Conservation (phyloP, 1,284 basidiomycete genomes). For the Trametes versicolor region DNA sequence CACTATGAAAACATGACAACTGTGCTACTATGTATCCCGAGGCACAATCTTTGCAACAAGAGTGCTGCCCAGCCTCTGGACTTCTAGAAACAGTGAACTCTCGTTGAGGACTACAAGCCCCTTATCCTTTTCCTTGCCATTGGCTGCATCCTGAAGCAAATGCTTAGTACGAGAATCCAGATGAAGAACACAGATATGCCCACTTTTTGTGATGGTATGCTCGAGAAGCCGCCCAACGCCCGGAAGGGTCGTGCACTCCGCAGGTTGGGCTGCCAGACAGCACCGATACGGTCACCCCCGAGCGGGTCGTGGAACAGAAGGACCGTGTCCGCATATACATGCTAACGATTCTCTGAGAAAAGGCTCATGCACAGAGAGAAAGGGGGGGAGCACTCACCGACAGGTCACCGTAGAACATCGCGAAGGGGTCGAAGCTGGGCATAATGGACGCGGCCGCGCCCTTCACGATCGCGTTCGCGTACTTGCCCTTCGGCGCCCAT, state of each 20-base stretch:
- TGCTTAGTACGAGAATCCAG: conserved; percentile 3
- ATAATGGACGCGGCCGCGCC: conserved; percentile 48
- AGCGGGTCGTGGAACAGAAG: conserved; percentile 88
- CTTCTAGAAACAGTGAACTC: conserved; percentile 76
- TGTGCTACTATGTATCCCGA: background rate
- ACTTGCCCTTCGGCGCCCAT: conserved; percentile 58
- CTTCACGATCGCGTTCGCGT: conserved; percentile 53
- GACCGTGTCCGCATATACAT: conserved; percentile 81
- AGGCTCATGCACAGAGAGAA: background rate
- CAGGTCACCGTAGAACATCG: conserved; percentile 75
- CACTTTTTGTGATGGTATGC: conserved; percentile 58
- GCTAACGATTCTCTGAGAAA: conserved; percentile 49
- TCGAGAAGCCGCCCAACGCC: conserved; percentile 86
- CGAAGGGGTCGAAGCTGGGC: conserved; percentile 87
- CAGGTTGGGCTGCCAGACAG: conserved; percentile 86
- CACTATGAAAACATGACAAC: background rate
- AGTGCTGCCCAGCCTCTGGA: conserved; percentile 81
- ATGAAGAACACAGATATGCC: background rate
- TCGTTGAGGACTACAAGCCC: conserved; percentile 80
- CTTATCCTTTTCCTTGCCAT: conserved; percentile 57
- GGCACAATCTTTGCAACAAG: conserved; percentile 53
- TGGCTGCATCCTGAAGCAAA: conserved; percentile 34
- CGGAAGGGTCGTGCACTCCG: conserved; percentile 73
- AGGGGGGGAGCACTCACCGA: conserved; percentile 56
- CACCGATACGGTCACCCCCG: conserved; percentile 85